Evolutionary conservation across 257 asterid species (phyloP), one percentile per base, ranked within the genome.

Genomic region (Gentiana straminea): DNA sequence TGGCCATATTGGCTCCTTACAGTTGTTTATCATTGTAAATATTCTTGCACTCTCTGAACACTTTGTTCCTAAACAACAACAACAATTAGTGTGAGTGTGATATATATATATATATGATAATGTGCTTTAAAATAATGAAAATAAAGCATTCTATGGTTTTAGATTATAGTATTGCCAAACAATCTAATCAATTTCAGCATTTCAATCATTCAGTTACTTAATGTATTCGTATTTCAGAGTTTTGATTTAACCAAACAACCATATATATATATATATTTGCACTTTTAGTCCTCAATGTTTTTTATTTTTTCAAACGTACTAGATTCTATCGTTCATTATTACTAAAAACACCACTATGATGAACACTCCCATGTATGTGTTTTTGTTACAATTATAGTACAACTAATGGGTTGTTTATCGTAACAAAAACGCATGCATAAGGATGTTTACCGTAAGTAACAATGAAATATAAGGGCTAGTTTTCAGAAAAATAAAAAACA

Each of bases 1-100:
- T 2, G 98, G 98, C 98, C 98, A 91, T 46, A 91, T 69, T 32
- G 95, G 87, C 66, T 91, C 88, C 49, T 54, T 61, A 81, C 98
- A 91, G 65, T 83, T 55, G 75, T 87, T 91, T 44, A 74, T 73
- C 6, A 91, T 75, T 43, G 98, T 91, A 79, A 91, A 91, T 10
- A 72, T 57, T 76, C 96, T 81, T 9, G 85, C 84, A 12, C 79
- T 53, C 3, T 79, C 73, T 0, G 86, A 79, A 8, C 58, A 36
- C 36, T 63, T 68, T 53, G 73, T 0, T n/a, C 77, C 97, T 88
- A 24, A 24, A 24, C 24, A 24, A 0, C 24, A 24, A 24, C 24
- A 24, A 24, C 24, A 24, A 24, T 24, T 24, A 24, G 24, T 24
- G 80, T 48, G 24, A 11, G 32, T 56, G 15, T 9, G 1, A 7